Conservation (phyloP, 1,139 yeast species). For the Ogataea hybrid region DNA sequence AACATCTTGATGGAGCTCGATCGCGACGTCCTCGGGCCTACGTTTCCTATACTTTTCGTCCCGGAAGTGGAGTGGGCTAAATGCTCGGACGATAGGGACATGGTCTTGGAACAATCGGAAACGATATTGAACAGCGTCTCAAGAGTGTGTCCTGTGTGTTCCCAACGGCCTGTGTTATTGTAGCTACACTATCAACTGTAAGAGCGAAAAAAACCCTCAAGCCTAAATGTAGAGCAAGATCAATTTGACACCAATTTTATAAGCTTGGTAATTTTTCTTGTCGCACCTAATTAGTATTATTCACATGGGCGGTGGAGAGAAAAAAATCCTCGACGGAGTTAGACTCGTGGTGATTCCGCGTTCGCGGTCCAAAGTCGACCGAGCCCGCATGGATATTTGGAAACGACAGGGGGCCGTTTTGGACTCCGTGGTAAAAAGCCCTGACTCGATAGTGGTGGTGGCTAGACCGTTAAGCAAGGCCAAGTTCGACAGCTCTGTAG, state of each 20-base stretch:
- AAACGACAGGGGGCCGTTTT: no score
- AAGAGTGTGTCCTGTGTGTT: not conserved
- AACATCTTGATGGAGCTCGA: slow-evolving; percentile 22
- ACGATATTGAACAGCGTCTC: not conserved
- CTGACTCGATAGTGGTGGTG: no score
- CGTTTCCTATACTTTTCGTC: not conserved
- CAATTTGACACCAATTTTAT: slow-evolving; percentile 5
- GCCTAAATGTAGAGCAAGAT: not conserved
- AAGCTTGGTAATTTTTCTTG: not conserved
- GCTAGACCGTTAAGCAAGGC: no score
- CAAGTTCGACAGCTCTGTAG: no score
- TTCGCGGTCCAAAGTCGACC: no score
- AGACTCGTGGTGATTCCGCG: no score
- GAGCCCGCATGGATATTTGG: no score
- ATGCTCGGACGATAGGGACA: not conserved
- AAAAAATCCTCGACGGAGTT: no score
- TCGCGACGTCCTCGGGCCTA: slow-evolving; percentile 15
- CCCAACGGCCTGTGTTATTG: not conserved
- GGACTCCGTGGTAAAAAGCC: no score
- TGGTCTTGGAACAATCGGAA: not conserved
- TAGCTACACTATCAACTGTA: not conserved
- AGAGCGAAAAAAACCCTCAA: not conserved
- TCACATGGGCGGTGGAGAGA: not conserved
- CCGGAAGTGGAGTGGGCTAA: slow-evolving; percentile 1
- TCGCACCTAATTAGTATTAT: not conserved